A percentile compares a stretch with the other conserved stretches of the same genome.
phyloP scores from a whole-genome alignment of 352 stramenopile genomes.

The Thraustochytrium sp. region DNA sequence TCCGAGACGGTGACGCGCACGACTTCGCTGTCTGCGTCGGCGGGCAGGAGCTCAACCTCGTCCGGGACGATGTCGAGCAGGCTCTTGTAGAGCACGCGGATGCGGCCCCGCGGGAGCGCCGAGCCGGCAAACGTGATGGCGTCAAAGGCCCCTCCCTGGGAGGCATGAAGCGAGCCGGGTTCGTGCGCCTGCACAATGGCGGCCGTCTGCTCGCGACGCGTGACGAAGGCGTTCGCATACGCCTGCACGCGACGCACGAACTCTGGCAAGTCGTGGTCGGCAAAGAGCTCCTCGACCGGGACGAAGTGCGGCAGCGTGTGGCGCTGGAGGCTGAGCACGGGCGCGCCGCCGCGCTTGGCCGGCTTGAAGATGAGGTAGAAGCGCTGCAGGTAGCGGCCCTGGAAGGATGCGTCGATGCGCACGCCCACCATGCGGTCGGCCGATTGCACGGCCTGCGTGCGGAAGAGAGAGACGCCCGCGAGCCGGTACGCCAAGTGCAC shows the following conservation, averaged over 20 bases:
- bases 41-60: neutral
- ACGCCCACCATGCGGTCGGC: conserved; percentile 2
- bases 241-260: conserved; percentile 10
- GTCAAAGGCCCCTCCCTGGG: neutral
- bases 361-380: conserved; percentile 29
- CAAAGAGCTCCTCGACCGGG: conserved; percentile 1
- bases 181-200: neutral
- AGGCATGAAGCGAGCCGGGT: neutral
- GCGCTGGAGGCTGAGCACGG: neutral
- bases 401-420: conserved; percentile 9
- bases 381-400: neutral
- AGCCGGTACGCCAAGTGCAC: neutral
- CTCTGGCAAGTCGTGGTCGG: neutral
- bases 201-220: neutral
- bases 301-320: conserved; percentile 36
- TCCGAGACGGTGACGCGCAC: neutral
- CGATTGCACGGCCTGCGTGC: neutral
- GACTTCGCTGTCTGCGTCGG: neutral
- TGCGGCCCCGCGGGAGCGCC: neutral
- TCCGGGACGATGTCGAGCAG: conserved; percentile 6
- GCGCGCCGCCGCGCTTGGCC: neutral
- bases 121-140: neutral
- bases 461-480: conserved; percentile 9
- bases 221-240: conserved; percentile 26
- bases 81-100: neutral